Percentiles rank a stretch among this genome's conserved stretches.
Evolutionary conservation across 2,329 filamentous ascomycete genomes (phyloP).

Genomic region (Magnaporthiopsis incrustans): DNA sequence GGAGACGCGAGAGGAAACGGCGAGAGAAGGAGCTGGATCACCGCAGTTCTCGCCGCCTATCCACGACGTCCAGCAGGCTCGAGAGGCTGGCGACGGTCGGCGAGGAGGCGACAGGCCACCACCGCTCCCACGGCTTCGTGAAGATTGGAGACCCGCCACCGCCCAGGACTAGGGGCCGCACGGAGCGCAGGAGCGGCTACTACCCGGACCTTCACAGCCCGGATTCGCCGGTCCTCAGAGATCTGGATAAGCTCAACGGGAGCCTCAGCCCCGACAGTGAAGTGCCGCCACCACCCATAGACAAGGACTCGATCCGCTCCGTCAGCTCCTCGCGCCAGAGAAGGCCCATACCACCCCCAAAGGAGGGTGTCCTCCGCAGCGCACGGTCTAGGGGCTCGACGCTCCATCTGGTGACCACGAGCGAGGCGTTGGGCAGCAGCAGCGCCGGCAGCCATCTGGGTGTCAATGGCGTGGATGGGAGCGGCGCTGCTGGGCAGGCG

Average conservation of each 20-base stretch:
- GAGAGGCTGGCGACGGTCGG: conserved; percentile 76
- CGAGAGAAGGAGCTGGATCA: conserved; percentile 77
- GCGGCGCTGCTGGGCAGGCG: conserved; percentile 17
- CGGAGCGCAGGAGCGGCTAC: conserved; percentile 65
- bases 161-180: conserved; percentile 66
- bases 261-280: conserved; percentile 35
- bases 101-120: conserved; percentile 56
- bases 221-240: conserved; percentile 71
- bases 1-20: conserved; percentile 70
- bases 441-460: neutral
- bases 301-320: conserved; percentile 71
- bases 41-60: conserved; percentile 72
- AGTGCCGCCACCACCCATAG: conserved; percentile 61
- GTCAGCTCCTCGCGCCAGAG: conserved; percentile 70
- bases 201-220: conserved; percentile 55
- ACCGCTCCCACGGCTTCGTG: conserved; percentile 22
- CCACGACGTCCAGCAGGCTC: conserved; percentile 79
- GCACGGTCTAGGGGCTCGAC: conserved; percentile 75
- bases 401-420: conserved; percentile 71
- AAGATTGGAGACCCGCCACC: conserved; percentile 37
- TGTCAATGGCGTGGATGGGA: conserved; percentile 11
- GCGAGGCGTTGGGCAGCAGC: conserved; percentile 37
- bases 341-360: conserved; percentile 73
- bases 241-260: conserved; percentile 40
- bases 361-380: conserved; percentile 63